Percentiles rank a stretch among this genome's conserved stretches.
phyloP scores from a whole-genome alignment of 2,329 filamentous ascomycete genomes.

The Cladosporium sp. region DNA sequence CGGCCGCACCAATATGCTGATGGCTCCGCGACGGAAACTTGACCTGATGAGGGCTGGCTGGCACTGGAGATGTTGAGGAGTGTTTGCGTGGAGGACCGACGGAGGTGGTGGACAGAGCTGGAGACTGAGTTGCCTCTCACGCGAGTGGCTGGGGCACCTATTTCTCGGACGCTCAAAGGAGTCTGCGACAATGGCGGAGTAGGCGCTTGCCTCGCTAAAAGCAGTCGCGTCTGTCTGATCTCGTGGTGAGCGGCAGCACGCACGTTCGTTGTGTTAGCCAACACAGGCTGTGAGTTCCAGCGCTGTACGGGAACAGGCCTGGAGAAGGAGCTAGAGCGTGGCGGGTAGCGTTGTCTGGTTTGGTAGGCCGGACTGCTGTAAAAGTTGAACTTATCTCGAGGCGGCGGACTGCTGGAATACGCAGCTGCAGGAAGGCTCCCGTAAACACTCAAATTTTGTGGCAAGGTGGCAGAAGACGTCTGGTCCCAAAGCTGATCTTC shows the following conservation, averaged over 20 bases:
- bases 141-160: constrained; percentile 11
- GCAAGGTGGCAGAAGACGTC: neutral
- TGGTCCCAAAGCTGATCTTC: constrained; percentile 19
- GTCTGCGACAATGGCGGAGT: constrained; percentile 27
- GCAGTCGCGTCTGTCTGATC: constrained; percentile 34
- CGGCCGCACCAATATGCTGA: constrained; percentile 64
- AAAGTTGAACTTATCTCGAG: constrained; percentile 13
- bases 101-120: constrained; percentile 14
- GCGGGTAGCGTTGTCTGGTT: constrained; percentile 10
- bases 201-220: constrained; percentile 32
- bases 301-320: constrained; percentile 27
- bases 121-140: constrained; percentile 11
- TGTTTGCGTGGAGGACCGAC: constrained; percentile 14
- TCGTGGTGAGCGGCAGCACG: constrained; percentile 28
- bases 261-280: constrained; percentile 28
- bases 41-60: neutral
- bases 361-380: constrained; percentile 32
- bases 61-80: neutral
- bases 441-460: constrained; percentile 10
- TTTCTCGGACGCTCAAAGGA: neutral
- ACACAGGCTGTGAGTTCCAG: constrained; percentile 36
- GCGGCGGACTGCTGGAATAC: neutral
- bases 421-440: neutral
- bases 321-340: constrained; percentile 12
- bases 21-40: constrained; percentile 34